Base-by-base conservation (phyloP, 352 stramenopile genomes). In the Pseudoperonospora humuli region DNA sequence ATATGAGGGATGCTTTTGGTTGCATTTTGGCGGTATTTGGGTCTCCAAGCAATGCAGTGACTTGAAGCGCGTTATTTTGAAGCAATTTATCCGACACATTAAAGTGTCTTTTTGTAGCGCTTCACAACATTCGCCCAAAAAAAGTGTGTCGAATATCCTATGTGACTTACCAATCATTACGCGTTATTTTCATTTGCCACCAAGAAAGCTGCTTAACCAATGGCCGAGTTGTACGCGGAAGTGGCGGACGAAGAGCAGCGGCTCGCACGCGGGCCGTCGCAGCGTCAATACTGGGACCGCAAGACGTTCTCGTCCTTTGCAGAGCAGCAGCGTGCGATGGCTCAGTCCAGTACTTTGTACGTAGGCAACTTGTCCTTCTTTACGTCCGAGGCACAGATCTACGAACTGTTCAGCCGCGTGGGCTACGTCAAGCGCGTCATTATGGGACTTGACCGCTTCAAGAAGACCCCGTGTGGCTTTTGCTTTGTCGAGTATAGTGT, bases 351-450 rank as follows among this genome's bases (percentile, higher is more conserved):
- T 7, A 98, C 95, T 17, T 59, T 99, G 17, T 99, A 99, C 65
- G 75, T 99, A 25, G 96, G 96, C 34, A 99, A 99, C 61, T 60
- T 99, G 33, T 93, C 86, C 31, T 99, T 98, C 67, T 97, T 96
- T 50, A 98, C 95, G 15, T 93, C 86, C 14, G 89, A 97, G 48
- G 66, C 78, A 25, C 93, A 98, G 62, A 93, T 99, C 45, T 90
- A 89, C 58, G 84, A 95, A 57, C 76, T 96, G 36, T 98, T 99
- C 62, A 86, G 75, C 43, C 76, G 78, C 53, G 79, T 98, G 31
- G 96, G 96, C 34, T 80, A 79, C 14, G 89, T 99, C 20, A 70
- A 82, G 41, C 66, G 78, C 43, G 81, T 98, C 7, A 95, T 98
- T 39, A 96, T 99, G 85, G 96, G 96, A 17, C 72, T 98, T 9